These are phyloP conservation scores for Solanum neorickii DNA, from an alignment of 257 asterid genomes.

Conservation along the genomic window DNA sequence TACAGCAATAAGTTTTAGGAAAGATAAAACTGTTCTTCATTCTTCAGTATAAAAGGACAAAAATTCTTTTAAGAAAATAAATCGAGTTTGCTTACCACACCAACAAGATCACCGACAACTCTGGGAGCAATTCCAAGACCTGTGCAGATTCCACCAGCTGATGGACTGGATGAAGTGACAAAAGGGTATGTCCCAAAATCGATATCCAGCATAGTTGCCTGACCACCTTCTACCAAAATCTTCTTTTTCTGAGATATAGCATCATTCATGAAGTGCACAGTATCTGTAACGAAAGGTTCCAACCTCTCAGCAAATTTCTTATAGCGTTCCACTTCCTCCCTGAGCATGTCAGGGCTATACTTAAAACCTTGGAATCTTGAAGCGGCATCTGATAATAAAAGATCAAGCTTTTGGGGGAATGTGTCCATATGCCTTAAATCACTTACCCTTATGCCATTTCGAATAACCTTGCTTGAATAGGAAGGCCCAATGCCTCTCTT, in stretches of 20 bases:
- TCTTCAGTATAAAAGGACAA: not conserved
- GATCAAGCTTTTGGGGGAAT: slow-evolving; percentile 79
- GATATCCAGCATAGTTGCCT: slow-evolving; percentile 92
- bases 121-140: slow-evolving; percentile 99
- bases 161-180: slow-evolving; percentile 91
- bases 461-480: slow-evolving; percentile 87
- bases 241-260: slow-evolving; percentile 52
- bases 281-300: slow-evolving; percentile 78
- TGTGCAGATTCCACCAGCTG: slow-evolving; percentile 98
- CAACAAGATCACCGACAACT: slow-evolving; percentile 79
- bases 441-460: slow-evolving; percentile 85
- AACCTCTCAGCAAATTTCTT: slow-evolving; percentile 77
- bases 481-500: slow-evolving; percentile 93
- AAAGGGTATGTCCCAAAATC: slow-evolving; percentile 97
- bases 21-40: not conserved
- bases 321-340: slow-evolving; percentile 72
- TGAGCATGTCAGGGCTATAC: slow-evolving; percentile 72
- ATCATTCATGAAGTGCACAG: slow-evolving; percentile 77
- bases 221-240: slow-evolving; percentile 97
- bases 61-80: not conserved
- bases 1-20: not conserved
- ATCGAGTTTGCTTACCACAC: slow-evolving; percentile 66
- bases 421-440: slow-evolving; percentile 98
- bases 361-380: slow-evolving; percentile 66
- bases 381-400: slow-evolving; percentile 78